phyloP scores from a whole-genome alignment of 169 alveolate species.

The Babesia bovis region DNA sequence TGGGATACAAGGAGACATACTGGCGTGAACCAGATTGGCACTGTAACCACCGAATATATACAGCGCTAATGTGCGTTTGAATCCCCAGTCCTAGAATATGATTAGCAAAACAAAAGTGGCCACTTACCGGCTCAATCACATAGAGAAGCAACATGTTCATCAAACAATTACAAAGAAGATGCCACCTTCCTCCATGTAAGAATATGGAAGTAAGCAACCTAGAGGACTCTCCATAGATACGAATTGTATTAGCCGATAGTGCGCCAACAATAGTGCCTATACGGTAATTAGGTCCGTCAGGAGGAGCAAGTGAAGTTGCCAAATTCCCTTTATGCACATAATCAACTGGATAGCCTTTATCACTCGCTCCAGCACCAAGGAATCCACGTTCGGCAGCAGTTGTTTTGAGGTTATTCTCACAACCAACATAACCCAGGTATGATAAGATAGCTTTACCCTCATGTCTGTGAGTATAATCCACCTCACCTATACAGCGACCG shows the following conservation, averaged over 20 bases:
- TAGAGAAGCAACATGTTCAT: conserved; percentile 79
- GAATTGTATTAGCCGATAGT: conserved; percentile 69
- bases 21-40: conserved; percentile 80
- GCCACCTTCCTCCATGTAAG: conserved; percentile 84
- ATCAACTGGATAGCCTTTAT: conserved; percentile 75
- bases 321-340: neutral
- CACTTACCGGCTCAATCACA: conserved; percentile 84
- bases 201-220: conserved; percentile 81
- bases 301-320: conserved; percentile 27
- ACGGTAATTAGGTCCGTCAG: conserved; percentile 73
- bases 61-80: conserved; percentile 72
- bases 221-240: conserved; percentile 79
- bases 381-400: conserved; percentile 65
- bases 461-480: conserved; percentile 54
- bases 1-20: conserved; percentile 81
- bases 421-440: conserved; percentile 80
- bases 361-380: conserved; percentile 69
- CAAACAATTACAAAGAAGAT: conserved; percentile 73
- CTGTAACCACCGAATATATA: conserved; percentile 77
- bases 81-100: conserved; percentile 83
- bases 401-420: conserved; percentile 74
- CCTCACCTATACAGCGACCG: conserved; percentile 78
- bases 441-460: conserved; percentile 22
- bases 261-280: conserved; percentile 69
- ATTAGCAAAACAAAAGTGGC: neutral